Base-by-base conservation (phyloP, 2,329 filamentous ascomycete genomes). In the Aspergillus floridensis region DNA sequence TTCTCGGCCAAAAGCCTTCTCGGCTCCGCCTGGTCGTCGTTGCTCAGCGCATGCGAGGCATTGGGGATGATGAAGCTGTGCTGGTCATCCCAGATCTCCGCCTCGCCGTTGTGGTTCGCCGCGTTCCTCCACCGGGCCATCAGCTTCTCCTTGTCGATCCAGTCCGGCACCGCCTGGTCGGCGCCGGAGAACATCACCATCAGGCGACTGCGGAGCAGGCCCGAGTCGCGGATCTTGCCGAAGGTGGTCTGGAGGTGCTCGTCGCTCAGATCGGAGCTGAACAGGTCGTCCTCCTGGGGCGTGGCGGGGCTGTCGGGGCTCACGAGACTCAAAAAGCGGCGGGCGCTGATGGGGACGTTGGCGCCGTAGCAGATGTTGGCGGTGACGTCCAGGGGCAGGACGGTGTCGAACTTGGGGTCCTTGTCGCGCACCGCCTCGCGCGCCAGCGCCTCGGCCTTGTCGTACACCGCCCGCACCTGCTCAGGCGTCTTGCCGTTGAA, bases 281-380 rank as follows among this genome's bases (percentile, higher is more conserved):
- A 96, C 70, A 90, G 90, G 70, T 96, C 93, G 70, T 97, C 93
- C 60, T 91, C 89, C 4, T 88, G 89, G 1, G 86, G 80, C 46
- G 80, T 74, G 35, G 80, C 76, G 1, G 84, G 84, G n/a, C 80
- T 82, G 41, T 76, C 75, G 0, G 79, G 79, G 51, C 76, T 79
- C 1, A 83, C 78, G 7, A 90, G 75, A 54, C 84, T 85, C 31
- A 88, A 68, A 71, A 86, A 87, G 26, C 87, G 71, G 44, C 78
- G 77, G 14, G 86, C 84, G 5, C 77, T 81, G 8, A 88, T 75
- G 0, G 83, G 81, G 0, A 76, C 76, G 52, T 72, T 69, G 1
- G 67, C 61, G 0, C 72, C 69, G 44, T 72, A 74, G 14, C 66
- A 69, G 10, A 77, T 67, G 32, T 65, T 65, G 3, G 66, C 64